Evolutionary conservation across 495 filamentous ascomycete species (phyloP).

Genomic region (Evernia prunastri): DNA sequence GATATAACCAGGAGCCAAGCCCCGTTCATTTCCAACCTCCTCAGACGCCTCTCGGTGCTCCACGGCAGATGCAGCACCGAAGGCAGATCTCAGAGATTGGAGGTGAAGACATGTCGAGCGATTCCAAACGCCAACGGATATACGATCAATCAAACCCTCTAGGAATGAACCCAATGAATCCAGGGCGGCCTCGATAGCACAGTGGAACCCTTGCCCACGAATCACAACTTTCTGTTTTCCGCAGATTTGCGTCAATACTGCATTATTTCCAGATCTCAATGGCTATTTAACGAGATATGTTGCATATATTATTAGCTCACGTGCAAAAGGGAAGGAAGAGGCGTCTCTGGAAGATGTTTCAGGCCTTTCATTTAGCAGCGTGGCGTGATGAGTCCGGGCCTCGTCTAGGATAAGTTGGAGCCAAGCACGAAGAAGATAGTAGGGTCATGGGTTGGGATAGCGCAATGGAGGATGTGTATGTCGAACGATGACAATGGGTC

Average conservation of each 20-base stretch:
- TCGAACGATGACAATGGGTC: slow-evolving; percentile 2
- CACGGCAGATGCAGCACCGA: slow-evolving; percentile 45
- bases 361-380: slow-evolving; percentile 1
- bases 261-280: background rate
- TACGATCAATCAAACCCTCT: slow-evolving; percentile 45
- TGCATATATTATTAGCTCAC: slow-evolving; percentile 11
- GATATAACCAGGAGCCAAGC: slow-evolving; percentile 48
- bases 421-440: background rate
- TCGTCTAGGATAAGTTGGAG: background rate
- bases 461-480: background rate
- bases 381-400: slow-evolving; percentile 3
- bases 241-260: background rate
- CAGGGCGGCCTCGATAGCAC: slow-evolving; percentile 24
- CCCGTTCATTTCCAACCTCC: slow-evolving; percentile 47
- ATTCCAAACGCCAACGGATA: slow-evolving; percentile 58
- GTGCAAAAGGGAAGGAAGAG: slow-evolving; percentile 4
- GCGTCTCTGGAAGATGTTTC: background rate
- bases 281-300: background rate
- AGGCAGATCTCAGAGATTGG: slow-evolving; percentile 64
- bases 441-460: background rate
- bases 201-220: background rate
- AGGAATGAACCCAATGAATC: slow-evolving; percentile 41
- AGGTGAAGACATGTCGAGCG: slow-evolving; percentile 46
- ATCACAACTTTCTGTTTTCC: background rate
- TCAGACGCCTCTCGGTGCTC: slow-evolving; percentile 43